phyloP scores from a whole-genome alignment of 805 yeast species.

The Wickerhamiella parazyma region DNA sequence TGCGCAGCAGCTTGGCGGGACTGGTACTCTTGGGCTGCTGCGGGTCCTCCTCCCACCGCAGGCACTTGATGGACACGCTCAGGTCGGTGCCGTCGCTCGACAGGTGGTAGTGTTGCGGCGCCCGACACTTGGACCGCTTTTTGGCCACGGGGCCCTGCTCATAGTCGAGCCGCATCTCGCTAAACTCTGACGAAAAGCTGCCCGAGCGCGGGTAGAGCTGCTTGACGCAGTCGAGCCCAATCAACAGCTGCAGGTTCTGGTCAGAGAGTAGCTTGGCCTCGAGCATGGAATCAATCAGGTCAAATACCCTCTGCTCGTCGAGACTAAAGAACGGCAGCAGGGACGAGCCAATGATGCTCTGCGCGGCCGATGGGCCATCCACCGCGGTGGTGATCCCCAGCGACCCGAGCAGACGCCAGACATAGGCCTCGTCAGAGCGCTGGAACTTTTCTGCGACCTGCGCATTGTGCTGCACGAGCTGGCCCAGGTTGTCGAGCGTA shows the following conservation, averaged over 20 bases:
- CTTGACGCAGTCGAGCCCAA: slow-evolving; percentile 24
- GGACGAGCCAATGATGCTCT: background rate
- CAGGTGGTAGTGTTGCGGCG: background rate
- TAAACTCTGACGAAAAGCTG: background rate
- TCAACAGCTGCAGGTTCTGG: slow-evolving; percentile 70
- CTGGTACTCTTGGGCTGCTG: background rate
- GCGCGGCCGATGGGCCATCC: background rate
- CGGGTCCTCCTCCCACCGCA: background rate
- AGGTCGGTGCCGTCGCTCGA: background rate
- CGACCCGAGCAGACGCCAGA: slow-evolving; percentile 41
- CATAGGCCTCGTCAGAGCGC: slow-evolving; percentile 47
- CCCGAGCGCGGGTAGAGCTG: background rate
- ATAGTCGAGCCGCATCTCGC: background rate
- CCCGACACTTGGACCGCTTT: background rate
- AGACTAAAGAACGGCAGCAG: background rate
- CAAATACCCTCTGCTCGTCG: background rate
- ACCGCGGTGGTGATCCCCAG: background rate
- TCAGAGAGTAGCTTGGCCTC: background rate
- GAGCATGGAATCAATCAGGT: background rate
- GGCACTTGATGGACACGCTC: background rate
- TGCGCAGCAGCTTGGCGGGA: background rate
- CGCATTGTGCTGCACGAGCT: slow-evolving; percentile 56
- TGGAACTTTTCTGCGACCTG: slow-evolving; percentile 54
- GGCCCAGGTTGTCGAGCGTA: slow-evolving; percentile 36
- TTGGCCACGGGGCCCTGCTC: background rate